Evolutionary conservation across 1,284 basidiomycete species (phyloP).

Genomic region (Gomphus sp.): DNA sequence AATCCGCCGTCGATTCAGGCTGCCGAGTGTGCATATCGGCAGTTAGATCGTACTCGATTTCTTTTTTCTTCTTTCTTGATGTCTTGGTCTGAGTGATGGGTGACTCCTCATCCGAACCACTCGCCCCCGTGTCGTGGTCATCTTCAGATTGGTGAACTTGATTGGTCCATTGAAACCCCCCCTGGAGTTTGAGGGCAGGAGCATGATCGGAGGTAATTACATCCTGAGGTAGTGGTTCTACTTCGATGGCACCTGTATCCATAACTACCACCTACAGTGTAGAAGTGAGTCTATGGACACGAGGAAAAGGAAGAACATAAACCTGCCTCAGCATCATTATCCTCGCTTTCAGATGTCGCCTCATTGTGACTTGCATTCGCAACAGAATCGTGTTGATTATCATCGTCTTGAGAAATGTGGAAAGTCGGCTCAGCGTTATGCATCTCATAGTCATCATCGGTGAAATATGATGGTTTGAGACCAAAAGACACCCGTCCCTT

Average conservation of each 20-base stretch:
- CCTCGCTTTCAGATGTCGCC: constrained; percentile 21
- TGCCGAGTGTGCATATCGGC: constrained; percentile 74
- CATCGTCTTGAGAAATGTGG: constrained; percentile 22
- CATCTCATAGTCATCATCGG: constrained; percentile 39
- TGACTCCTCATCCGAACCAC: constrained; percentile 38
- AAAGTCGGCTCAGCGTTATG: constrained; percentile 24
- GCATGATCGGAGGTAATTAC: constrained; percentile 8
- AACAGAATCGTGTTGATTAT: constrained; percentile 19
- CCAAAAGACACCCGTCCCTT: constrained; percentile 82
- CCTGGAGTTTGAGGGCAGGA: constrained; percentile 39
- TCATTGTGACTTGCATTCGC: constrained; percentile 23
- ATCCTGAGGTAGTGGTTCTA: not conserved
- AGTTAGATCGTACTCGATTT: constrained; percentile 75
- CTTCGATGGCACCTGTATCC: not conserved
- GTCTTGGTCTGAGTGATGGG: constrained; percentile 36
- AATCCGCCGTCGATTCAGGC: constrained; percentile 91
- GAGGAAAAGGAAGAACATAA: not conserved
- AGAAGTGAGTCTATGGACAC: not conserved
- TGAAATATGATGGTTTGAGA: constrained; percentile 85
- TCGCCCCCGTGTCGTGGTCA: constrained; percentile 24
- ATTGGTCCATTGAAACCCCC: constrained; percentile 63
- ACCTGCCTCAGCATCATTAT: constrained; percentile 15
- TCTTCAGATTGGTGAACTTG: constrained; percentile 20
- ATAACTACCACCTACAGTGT: constrained; percentile 4
- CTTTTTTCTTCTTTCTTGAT: constrained; percentile 58